Conservation (phyloP, 2,329 filamentous ascomycete species). For the Penicillium polonicum region DNA sequence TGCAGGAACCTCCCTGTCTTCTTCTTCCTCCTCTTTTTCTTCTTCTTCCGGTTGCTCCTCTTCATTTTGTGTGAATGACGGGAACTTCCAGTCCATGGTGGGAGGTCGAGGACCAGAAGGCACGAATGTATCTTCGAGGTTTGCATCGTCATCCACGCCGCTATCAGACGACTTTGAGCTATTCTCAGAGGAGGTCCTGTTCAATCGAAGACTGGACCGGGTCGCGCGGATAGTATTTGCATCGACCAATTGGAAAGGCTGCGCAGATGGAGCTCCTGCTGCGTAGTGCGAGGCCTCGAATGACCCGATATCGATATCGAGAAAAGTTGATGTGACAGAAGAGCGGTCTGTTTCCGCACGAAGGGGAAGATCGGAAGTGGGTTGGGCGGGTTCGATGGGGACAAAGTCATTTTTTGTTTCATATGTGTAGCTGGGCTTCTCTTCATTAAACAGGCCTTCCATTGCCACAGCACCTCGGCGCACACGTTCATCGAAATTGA, state of each 20-base stretch:
- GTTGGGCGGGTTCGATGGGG: constrained; percentile 43
- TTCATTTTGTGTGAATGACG: constrained; percentile 30
- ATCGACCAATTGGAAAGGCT: constrained; percentile 52
- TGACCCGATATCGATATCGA: constrained; percentile 58
- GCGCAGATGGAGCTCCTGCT: constrained; percentile 51
- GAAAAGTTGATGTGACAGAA: constrained; percentile 49
- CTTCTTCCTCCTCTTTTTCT: neutral
- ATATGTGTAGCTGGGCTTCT: constrained; percentile 58
- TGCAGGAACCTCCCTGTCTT: constrained; percentile 1
- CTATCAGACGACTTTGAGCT: constrained; percentile 34
- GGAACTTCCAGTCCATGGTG: constrained; percentile 51
- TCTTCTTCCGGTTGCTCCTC: constrained; percentile 13
- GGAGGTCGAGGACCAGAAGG: constrained; percentile 43
- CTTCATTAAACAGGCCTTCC: constrained; percentile 58
- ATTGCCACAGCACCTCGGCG: constrained; percentile 57
- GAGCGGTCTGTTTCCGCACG: constrained; percentile 48
- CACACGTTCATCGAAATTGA: constrained; percentile 58
- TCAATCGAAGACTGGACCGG: constrained; percentile 49
- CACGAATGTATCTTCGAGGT: constrained; percentile 32
- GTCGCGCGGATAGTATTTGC: constrained; percentile 58
- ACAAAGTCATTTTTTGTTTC: constrained; percentile 53
- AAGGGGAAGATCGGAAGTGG: constrained; percentile 55
- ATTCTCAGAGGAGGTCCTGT: constrained; percentile 39
- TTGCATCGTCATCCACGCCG: constrained; percentile 26
- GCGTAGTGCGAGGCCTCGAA: constrained; percentile 53